These are phyloP conservation scores for Metschnikowia drakensbergensis DNA, from an alignment of 805 yeast species.

Conservation along the genomic window DNA sequence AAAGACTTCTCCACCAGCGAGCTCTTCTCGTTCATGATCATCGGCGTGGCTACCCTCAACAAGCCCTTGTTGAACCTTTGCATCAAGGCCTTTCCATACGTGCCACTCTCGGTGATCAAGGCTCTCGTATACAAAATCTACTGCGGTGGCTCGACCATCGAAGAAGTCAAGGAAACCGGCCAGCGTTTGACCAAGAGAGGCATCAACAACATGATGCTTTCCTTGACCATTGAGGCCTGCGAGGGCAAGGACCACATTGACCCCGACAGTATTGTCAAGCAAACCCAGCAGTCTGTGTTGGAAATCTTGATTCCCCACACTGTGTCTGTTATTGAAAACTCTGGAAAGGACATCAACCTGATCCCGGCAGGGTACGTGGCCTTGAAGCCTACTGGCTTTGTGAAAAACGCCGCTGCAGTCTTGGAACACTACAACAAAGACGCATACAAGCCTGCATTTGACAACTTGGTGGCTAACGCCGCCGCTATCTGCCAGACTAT, in stretches of 20 bases:
- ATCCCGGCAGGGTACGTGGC: conserved; percentile 92
- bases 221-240: conserved; percentile 89
- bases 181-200: conserved; percentile 64
- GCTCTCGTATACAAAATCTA: conserved; percentile 75
- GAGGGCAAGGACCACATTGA: conserved; percentile 67
- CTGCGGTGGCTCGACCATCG: conserved; percentile 82
- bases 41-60: conserved; percentile 66
- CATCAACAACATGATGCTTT: conserved; percentile 91
- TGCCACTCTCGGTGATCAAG: conserved; percentile 70
- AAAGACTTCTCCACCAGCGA: conserved; percentile 52
- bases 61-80: conserved; percentile 58
- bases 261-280: conserved; percentile 54
- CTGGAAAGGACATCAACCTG: conserved; percentile 50
- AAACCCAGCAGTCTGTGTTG: conserved; percentile 63
- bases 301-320: conserved; percentile 71
- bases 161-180: conserved; percentile 71
- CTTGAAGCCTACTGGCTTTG: conserved; percentile 87
- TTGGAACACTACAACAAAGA: conserved; percentile 58
- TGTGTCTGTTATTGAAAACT: conserved; percentile 48
- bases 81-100: conserved; percentile 64
- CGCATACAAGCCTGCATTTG: conserved; percentile 42
- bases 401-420: conserved; percentile 70
- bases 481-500: conserved; percentile 56
- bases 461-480: conserved; percentile 62
- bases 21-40: conserved; percentile 59